phyloP scores from a whole-genome alignment of 2,329 filamentous ascomycete species.

The Fusarium irregulare region DNA sequence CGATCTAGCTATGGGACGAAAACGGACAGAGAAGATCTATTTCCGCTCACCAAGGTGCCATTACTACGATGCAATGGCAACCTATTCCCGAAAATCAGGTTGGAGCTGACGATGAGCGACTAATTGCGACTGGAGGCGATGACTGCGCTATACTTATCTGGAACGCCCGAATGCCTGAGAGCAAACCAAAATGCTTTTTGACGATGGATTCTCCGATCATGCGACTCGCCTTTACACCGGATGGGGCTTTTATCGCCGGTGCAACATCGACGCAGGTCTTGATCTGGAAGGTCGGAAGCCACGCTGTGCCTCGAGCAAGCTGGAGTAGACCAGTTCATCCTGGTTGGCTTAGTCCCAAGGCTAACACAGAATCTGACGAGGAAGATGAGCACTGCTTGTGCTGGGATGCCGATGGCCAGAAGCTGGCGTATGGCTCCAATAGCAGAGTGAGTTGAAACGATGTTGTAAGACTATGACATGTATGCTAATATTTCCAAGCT shows the following conservation, averaged over 20 bases:
- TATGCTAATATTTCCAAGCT: constrained; percentile 51
- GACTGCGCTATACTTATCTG: constrained; percentile 72
- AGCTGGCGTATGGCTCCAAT: constrained; percentile 72
- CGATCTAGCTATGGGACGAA: constrained; percentile 64
- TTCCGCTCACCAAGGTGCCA: constrained; percentile 67
- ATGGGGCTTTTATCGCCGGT: constrained; percentile 71
- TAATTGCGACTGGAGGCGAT: constrained; percentile 71
- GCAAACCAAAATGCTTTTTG: constrained; percentile 68
- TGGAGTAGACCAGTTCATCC: constrained; percentile 67
- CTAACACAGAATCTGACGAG: constrained; percentile 64
- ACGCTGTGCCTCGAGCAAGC: constrained; percentile 67
- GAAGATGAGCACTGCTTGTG: constrained; percentile 71
- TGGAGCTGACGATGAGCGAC: constrained; percentile 61
- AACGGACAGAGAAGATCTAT: constrained; percentile 66
- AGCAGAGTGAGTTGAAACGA: constrained; percentile 64
- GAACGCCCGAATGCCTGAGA: constrained; percentile 67
- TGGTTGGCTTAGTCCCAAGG: constrained; percentile 69
- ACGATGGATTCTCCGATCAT: constrained; percentile 70
- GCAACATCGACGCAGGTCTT: constrained; percentile 68
- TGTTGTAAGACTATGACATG: too few species aligned
- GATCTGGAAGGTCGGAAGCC: constrained; percentile 73
- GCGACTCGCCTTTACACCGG: constrained; percentile 70
- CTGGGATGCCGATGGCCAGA: constrained; percentile 72
- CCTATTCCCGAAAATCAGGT: constrained; percentile 56
- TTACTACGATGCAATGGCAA: constrained; percentile 71